phyloP scores from a whole-genome alignment of 2,329 filamentous ascomycete species.

The Ophiostoma ulmi region DNA sequence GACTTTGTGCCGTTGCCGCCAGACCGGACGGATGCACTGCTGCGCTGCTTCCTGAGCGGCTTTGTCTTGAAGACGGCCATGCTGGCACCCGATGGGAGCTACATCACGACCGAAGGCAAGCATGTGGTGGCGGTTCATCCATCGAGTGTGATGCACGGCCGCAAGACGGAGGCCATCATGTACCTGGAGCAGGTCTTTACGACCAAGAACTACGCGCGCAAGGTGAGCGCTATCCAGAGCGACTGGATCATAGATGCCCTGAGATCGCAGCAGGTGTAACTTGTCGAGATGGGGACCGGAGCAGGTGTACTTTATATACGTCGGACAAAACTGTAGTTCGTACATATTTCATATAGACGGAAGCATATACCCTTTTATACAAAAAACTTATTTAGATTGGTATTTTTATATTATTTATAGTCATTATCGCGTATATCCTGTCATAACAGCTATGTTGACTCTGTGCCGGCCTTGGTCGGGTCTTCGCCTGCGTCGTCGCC shows the following conservation, averaged over 20 bases:
- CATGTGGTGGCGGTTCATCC: conserved; percentile 59
- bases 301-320: not conserved
- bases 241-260: conserved; percentile 54
- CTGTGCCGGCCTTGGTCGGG: not conserved
- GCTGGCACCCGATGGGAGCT: conserved; percentile 56
- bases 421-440: not conserved
- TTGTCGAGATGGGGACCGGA: not conserved
- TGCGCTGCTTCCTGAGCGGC: conserved; percentile 58
- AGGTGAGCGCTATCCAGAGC: conserved; percentile 57
- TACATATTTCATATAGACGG: conserved; percentile 10
- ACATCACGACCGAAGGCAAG: conserved; percentile 55
- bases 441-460: not conserved
- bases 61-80: conserved; percentile 59
- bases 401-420: not conserved
- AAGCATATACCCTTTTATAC: conserved; percentile 10
- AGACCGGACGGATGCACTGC: conserved; percentile 48
- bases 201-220: conserved; percentile 61
- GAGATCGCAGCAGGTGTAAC: conserved; percentile 30
- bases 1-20: conserved; percentile 53
- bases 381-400: not conserved
- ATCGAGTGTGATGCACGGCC: conserved; percentile 56
- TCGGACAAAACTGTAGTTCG: not conserved
- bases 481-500: conserved; percentile 19
- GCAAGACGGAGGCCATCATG: conserved; percentile 63
- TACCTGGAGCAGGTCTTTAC: conserved; percentile 64